A percentile compares a stretch with the other conserved stretches of the same genome.
phyloP scores from a whole-genome alignment of 2,329 filamentous ascomycete genomes.

The Xylariaceae sp. region DNA sequence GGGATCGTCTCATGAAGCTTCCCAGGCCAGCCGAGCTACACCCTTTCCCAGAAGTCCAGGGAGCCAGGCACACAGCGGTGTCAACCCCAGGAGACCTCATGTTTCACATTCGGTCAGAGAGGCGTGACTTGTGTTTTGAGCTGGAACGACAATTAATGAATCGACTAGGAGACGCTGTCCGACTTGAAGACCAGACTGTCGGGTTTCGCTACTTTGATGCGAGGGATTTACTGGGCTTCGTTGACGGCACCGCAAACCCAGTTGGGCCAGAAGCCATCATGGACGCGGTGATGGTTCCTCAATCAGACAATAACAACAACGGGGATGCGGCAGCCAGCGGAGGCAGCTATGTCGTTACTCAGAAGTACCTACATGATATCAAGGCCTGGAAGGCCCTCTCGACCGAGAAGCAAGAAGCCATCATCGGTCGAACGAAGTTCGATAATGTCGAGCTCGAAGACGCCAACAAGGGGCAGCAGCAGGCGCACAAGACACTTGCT shows the following conservation, averaged over 20 bases:
- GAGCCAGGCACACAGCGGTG: slow-evolving; percentile 55
- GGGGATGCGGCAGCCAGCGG: slow-evolving; percentile 46
- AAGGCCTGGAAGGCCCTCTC: slow-evolving; percentile 52
- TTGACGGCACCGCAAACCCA: slow-evolving; percentile 66
- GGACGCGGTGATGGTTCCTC: slow-evolving; percentile 49
- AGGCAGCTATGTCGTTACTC: slow-evolving; percentile 64
- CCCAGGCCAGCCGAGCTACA: slow-evolving; percentile 58
- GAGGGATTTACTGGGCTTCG: slow-evolving; percentile 63
- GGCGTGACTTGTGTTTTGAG: slow-evolving; percentile 63
- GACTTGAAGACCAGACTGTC: slow-evolving; percentile 57
- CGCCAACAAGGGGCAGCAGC: slow-evolving; percentile 50
- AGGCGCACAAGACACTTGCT: slow-evolving; percentile 60
- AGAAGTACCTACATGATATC: slow-evolving; percentile 64
- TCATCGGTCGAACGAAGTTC: slow-evolving; percentile 63
- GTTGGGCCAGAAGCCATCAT: slow-evolving; percentile 51
- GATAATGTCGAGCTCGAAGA: slow-evolving; percentile 64
- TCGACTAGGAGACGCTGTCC: slow-evolving; percentile 52
- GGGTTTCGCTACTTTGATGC: slow-evolving; percentile 67
- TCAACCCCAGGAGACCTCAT: slow-evolving; percentile 63
- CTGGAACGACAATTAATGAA: slow-evolving; percentile 62
- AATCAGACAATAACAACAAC: slow-evolving; percentile 44
- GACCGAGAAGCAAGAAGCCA: slow-evolving; percentile 58
- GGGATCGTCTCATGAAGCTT: slow-evolving; percentile 52
- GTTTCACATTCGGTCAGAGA: slow-evolving; percentile 63
- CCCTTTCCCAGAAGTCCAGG: slow-evolving; percentile 54